Evolutionary conservation across 768 basidiomycete species (phyloP).

Genomic region (Naganishia antarctica): DNA sequence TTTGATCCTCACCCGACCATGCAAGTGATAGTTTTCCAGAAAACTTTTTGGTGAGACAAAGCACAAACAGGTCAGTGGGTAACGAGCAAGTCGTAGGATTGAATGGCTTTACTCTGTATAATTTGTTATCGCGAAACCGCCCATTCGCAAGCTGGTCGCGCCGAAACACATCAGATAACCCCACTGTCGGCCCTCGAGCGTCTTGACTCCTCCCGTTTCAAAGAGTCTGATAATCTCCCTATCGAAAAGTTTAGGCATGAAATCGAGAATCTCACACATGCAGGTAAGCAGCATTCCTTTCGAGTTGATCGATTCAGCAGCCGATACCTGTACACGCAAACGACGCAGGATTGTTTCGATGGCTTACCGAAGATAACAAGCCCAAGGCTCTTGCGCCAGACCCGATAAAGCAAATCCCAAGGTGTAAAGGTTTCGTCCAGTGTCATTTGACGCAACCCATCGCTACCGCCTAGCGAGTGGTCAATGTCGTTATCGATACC

Average conservation of each 20-base stretch:
- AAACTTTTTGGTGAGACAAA: not conserved
- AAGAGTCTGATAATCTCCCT: not conserved
- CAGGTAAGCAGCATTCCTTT: not conserved
- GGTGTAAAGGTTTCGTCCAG: slow-evolving; percentile 5
- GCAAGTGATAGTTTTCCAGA: slow-evolving; percentile 15
- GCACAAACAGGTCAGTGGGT: not conserved
- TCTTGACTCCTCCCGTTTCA: slow-evolving; percentile 3
- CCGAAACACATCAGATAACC: slow-evolving; percentile 10
- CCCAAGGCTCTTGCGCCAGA: slow-evolving; percentile 1
- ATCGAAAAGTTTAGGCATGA: not conserved
- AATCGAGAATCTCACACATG: not conserved
- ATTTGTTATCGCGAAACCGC: not conserved
- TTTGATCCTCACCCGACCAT: slow-evolving; percentile 11
- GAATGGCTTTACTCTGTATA: slow-evolving; percentile 4
- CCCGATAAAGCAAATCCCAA: not conserved
- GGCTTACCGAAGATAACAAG: not conserved
- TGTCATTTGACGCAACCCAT: not conserved
- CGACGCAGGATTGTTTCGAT: too few relatives aligned
- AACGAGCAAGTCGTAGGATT: not conserved
- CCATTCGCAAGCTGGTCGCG: not conserved
- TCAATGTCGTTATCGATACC: not conserved
- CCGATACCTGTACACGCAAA: too few relatives aligned
- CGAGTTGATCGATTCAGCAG: not conserved
- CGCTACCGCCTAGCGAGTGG: too few relatives aligned
- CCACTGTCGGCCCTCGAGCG: slow-evolving; percentile 3